Percentiles rank a stretch among this genome's conserved stretches.
These are phyloP conservation scores for Drosera spatulata DNA, from an alignment of 179 eudicot species.

Conservation along the genomic window DNA sequence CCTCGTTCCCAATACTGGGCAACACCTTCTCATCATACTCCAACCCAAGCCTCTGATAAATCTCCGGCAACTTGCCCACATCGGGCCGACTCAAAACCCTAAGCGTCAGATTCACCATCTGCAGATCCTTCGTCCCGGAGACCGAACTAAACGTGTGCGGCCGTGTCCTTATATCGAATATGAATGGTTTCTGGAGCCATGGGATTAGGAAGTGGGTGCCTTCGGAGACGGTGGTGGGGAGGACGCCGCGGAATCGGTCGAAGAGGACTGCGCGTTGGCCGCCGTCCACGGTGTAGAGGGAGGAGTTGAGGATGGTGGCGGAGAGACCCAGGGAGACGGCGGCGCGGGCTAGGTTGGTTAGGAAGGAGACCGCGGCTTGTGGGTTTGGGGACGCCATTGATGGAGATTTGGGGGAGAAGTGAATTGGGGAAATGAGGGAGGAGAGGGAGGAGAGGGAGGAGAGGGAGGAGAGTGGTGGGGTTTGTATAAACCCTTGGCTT, in stretches of 20 bases:
- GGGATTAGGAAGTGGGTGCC: constrained; percentile 86
- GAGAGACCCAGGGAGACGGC: constrained; percentile 52
- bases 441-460: no score
- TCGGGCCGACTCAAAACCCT: constrained; percentile 75
- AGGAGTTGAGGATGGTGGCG: constrained; percentile 38
- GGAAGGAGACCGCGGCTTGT: constrained; percentile 39
- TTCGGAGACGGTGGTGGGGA: constrained; percentile 52
- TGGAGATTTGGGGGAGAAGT: no score
- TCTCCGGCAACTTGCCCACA: constrained; percentile 33
- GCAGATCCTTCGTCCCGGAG: constrained; percentile 87
- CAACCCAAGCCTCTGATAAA: constrained; percentile 59
- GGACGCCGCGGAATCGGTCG: constrained; percentile 75
- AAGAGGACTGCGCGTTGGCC: constrained; percentile 85
- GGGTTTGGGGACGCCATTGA: no score
- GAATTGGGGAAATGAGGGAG: no score
- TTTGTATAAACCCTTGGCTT: no score
- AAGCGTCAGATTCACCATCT: constrained; percentile 87
- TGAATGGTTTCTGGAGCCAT: constrained; percentile 69
- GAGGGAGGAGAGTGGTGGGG: no score
- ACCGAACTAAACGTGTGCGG: constrained; percentile 78
- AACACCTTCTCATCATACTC: constrained; percentile 88
- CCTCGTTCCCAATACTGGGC: constrained; percentile 91
- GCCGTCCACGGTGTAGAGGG: constrained; percentile 91
- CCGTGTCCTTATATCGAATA: constrained; percentile 79
- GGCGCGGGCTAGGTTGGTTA: constrained; percentile 42